Conservation (phyloP, 768 basidiomycete species). For the Candolleomyces eurysporus region DNA sequence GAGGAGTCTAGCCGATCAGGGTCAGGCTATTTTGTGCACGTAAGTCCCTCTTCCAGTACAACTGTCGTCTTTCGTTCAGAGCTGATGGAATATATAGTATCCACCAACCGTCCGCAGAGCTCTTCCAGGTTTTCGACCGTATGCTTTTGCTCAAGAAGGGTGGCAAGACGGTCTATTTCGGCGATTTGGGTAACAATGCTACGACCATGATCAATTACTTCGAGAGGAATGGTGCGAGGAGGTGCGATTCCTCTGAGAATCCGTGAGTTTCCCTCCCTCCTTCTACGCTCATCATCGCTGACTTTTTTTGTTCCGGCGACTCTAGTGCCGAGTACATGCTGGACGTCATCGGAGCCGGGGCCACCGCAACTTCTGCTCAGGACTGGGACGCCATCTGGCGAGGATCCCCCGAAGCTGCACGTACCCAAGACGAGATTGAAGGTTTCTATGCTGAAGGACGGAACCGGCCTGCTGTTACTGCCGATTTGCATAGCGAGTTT, state of each 20-base stretch:
- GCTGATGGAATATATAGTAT: slow-evolving; percentile 27
- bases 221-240: slow-evolving; percentile 61
- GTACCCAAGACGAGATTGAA: slow-evolving; percentile 38
- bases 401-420: slow-evolving; percentile 43
- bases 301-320: not conserved
- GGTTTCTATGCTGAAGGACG: slow-evolving; percentile 49
- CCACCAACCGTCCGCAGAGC: slow-evolving; percentile 69
- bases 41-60: slow-evolving; percentile 27
- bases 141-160: slow-evolving; percentile 75
- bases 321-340: slow-evolving; percentile 62
- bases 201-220: slow-evolving; percentile 71
- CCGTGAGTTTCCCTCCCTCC: slow-evolving; percentile 43
- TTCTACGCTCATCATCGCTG: not conserved
- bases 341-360: slow-evolving; percentile 74
- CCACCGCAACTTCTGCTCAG: slow-evolving; percentile 48
- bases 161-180: slow-evolving; percentile 76
- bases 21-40: slow-evolving; percentile 90
- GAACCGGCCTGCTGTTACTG: slow-evolving; percentile 33
- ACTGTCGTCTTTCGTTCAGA: not conserved
- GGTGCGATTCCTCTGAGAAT: slow-evolving; percentile 66
- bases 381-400: slow-evolving; percentile 65
- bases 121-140: slow-evolving; percentile 76
- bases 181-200: slow-evolving; percentile 65
- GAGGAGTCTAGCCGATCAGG: slow-evolving; percentile 70
- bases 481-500: slow-evolving; percentile 41